Evolutionary conservation across 73 alveolate genomes (phyloP).

Genomic region (Stentor coeruleus): DNA sequence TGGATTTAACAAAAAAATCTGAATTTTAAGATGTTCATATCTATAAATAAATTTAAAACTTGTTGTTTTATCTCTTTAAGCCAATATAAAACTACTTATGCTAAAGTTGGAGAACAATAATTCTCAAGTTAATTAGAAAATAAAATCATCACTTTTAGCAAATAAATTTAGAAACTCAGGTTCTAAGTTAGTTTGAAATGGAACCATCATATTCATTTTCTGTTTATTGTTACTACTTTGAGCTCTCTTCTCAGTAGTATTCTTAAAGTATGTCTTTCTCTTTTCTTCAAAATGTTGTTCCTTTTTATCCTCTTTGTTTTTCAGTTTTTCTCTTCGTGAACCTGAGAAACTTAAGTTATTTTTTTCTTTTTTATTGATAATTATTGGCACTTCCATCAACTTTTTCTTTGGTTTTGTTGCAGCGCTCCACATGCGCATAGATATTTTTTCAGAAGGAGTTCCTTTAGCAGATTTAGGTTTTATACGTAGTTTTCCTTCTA

Average conservation of each 20-base stretch:
- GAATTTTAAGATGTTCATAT: no score
- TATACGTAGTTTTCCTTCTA: not conserved
- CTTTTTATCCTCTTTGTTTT: not conserved
- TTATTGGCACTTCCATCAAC: not conserved
- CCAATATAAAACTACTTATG: no score
- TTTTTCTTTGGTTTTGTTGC: not conserved
- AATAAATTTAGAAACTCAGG: constrained; percentile 19
- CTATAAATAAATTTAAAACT: no score
- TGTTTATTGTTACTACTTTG: not conserved
- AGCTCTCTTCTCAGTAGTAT: not conserved
- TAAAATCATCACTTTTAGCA: constrained; percentile 10
- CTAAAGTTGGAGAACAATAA: no score
- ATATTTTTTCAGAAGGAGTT: not conserved
- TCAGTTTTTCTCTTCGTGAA: not conserved
- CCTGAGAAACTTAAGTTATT: not conserved
- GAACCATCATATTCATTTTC: not conserved
- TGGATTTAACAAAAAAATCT: no score
- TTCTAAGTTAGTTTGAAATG: not conserved
- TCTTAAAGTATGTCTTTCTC: not conserved
- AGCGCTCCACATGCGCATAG: constrained; percentile 19
- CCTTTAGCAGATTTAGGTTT: not conserved
- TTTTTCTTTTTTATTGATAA: constrained; percentile 11
- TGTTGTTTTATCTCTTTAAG: no score
- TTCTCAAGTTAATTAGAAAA: no score
- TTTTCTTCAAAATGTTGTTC: not conserved